Evolutionary conservation across 805 yeast genomes (phyloP), one percentile per base, ranked within the genome.

Genomic region (Wickerhamiella slavikovae): DNA sequence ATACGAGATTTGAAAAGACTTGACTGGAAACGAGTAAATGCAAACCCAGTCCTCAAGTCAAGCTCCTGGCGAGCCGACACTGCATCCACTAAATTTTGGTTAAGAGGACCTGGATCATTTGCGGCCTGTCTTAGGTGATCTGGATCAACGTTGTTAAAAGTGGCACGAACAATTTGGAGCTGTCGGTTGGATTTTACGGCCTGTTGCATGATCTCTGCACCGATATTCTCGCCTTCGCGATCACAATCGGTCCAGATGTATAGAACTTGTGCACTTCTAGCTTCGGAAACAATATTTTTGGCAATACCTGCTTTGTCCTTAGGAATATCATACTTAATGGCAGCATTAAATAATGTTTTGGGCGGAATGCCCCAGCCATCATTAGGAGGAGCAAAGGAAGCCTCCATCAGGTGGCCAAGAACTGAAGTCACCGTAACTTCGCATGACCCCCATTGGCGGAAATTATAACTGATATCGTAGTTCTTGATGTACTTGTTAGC

Each of bases 221-320:
- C 96, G 33, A 83, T 83, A 49, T 70, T 75, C 48, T 83, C 96
- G 2, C 96, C 96, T 48, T 83, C 96, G 22, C 95, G 59, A 60
- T 83, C 96, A 52, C 98, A 89, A 61, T 89, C 99, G 1, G 98
- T 89, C 96, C 98, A 89, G 5, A 89, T 79, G 77, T 80, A 78
- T 31, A 89, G 52, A 23, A 55, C 55, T 30, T 68, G 65, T 4
- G 78, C 66, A 13, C 43, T 44, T 24, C 71, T 48, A 4, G 82
- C 76, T 44, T 80, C 80, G 3, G 49, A 49, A 18, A 62, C 49
- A 28, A 89, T 79, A 45, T 85, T 89, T 8, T 57, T 51, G 3
- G 72, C 72, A 15, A 80, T 62, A 19, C 54, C 55, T 34, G 40
- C 41, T 33, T 60, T 60, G 27, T 59, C 61, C 24, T 55, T 49